Conservation (phyloP, 176 grass and related monocot genomes). For the Tillandsia leiboldiana region DNA sequence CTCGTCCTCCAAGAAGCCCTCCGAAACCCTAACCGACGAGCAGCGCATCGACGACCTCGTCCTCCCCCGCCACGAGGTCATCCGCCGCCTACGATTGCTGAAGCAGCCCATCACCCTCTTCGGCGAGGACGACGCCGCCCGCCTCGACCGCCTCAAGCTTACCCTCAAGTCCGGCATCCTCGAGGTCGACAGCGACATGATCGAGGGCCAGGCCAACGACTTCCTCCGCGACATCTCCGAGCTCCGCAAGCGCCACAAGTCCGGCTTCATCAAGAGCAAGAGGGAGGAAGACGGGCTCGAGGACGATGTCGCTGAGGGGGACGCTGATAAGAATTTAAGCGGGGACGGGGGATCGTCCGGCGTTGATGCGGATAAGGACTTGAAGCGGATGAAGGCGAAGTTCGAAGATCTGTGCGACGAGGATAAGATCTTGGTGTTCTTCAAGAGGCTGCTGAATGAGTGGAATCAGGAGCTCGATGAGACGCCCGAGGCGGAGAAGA, state of each 20-base stretch:
- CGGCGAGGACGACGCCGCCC: slow-evolving; percentile 65
- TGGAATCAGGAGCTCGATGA: slow-evolving; percentile 89
- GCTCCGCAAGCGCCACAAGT: slow-evolving; percentile 65
- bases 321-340: slow-evolving; percentile 24
- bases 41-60: slow-evolving; percentile 39
- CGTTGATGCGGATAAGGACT: slow-evolving; percentile 45
- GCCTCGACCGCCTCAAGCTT: slow-evolving; percentile 54
- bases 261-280: slow-evolving; percentile 43
- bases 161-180: slow-evolving; percentile 63
- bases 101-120: slow-evolving; percentile 75
- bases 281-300: slow-evolving; percentile 26
- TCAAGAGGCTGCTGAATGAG: slow-evolving; percentile 72
- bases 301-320: slow-evolving; percentile 17
- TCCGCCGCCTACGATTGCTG: slow-evolving; percentile 68
- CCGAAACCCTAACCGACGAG: slow-evolving; percentile 30
- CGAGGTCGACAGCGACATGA: slow-evolving; percentile 74
- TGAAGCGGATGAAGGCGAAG: slow-evolving; percentile 49
- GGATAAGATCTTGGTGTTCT: slow-evolving; percentile 92
- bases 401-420: slow-evolving; percentile 75
- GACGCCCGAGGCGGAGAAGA: slow-evolving; percentile 67
- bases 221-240: slow-evolving; percentile 84
- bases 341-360: slow-evolving; percentile 32
- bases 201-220: slow-evolving; percentile 81
- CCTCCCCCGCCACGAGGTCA: slow-evolving; percentile 62
- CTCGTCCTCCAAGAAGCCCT: slow-evolving; percentile 20